These are phyloP conservation scores for Torulaspora indica DNA, from an alignment of 805 yeast genomes.

Conservation along the genomic window DNA sequence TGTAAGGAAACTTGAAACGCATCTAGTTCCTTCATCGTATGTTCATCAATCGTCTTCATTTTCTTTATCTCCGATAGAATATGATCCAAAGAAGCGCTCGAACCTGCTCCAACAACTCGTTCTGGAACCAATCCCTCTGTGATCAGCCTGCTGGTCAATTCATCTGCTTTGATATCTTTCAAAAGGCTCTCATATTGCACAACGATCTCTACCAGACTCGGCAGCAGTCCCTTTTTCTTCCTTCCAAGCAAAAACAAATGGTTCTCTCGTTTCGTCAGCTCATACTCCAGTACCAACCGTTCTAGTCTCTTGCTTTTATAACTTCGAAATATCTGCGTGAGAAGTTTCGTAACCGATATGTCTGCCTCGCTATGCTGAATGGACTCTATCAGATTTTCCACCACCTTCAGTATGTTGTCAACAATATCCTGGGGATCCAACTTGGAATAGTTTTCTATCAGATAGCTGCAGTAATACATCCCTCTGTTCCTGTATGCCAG, in stretches of 20 bases:
- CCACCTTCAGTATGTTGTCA: slow-evolving; percentile 41
- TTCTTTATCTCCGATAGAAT: slow-evolving; percentile 33
- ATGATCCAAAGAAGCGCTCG: slow-evolving; percentile 23
- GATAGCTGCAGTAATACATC: slow-evolving; percentile 49
- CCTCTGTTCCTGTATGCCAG: slow-evolving; percentile 81
- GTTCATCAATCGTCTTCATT: slow-evolving; percentile 37
- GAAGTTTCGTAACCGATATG: slow-evolving; percentile 44
- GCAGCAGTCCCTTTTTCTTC: slow-evolving; percentile 27
- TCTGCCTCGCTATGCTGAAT: slow-evolving; percentile 67
- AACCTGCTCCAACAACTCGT: background rate
- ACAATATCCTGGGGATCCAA: slow-evolving; percentile 37
- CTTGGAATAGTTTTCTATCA: slow-evolving; percentile 23
- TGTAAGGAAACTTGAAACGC: slow-evolving; percentile 21
- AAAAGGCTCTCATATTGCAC: slow-evolving; percentile 18
- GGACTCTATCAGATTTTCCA: slow-evolving; percentile 64
- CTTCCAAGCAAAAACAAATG: slow-evolving; percentile 23
- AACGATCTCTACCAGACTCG: slow-evolving; percentile 22
- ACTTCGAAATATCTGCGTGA: slow-evolving; percentile 48
- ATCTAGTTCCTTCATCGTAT: slow-evolving; percentile 37
- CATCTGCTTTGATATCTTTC: slow-evolving; percentile 15
- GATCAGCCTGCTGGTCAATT: slow-evolving; percentile 2
- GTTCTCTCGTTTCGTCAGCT: slow-evolving; percentile 40
- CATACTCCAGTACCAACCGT: slow-evolving; percentile 56
- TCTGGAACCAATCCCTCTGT: slow-evolving; percentile 26
- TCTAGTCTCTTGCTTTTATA: slow-evolving; percentile 48